Base-by-base conservation (phyloP, 768 basidiomycete species). In the Ephemerocybe angulata region DNA sequence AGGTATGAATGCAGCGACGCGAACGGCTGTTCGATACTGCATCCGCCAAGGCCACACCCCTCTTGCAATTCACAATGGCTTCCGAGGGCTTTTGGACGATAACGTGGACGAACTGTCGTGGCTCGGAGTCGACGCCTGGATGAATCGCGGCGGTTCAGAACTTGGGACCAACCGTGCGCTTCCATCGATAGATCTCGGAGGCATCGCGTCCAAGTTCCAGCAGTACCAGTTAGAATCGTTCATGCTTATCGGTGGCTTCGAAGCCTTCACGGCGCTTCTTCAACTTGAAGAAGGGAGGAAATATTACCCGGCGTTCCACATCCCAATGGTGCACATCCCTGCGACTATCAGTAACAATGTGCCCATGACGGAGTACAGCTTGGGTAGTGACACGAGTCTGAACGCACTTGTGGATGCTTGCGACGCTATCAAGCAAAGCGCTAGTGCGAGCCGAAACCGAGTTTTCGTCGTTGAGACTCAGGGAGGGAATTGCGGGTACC, bases 391-490 rank as follows among this genome's bases (percentile, higher is more conserved):
- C 66, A 99, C 97, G n/a, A 91, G 90, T 69, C 76, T 99, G 78
- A 99, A 98, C 69, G 94, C 95, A 2, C 78, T 99, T 28, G 94
- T 98, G 51, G 92, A 95, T 57, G 97, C 97, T 5, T 98, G 96
- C 67, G 97, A 99, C 71, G 87, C 95, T 38, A 98, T 99, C 74
- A 97, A 95, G 75, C 97, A 99, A 78, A 95, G 93, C 65, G 97
- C 97, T 10, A 90, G 90, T 53, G 96, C 97, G 4, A 97, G 93
- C 65, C 72, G 97, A 58, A 94, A 98, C 69, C 78, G 97, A 40
- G 97, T 98, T 56, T 99, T 99, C 67, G 90, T 98, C 1, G 93
- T 99, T 17, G 96, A 99, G 72, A 98, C 95, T 0, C 97, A 98
- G 69, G 97, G 97, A 47, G 97, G 96, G 8, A 87, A 89, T 66